These are phyloP conservation scores for Clonostachys rosea DNA, from an alignment of 2,329 filamentous ascomycete species.

Conservation along the genomic window DNA sequence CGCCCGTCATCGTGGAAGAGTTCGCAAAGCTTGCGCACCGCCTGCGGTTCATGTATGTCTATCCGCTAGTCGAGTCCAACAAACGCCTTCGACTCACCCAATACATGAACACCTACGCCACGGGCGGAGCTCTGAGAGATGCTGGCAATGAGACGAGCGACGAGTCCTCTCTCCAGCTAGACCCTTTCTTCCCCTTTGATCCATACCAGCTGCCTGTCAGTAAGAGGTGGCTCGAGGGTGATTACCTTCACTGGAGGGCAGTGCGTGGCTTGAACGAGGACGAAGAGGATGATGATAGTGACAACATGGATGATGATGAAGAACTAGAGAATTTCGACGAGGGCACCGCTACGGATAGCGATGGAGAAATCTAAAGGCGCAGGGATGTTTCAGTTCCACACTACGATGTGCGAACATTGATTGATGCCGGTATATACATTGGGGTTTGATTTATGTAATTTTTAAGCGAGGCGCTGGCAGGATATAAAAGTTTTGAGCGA, in stretches of 20 bases:
- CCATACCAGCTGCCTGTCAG: slow-evolving; percentile 88
- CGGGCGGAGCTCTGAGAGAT: slow-evolving; percentile 49
- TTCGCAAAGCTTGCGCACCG: slow-evolving; percentile 86
- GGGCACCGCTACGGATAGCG: slow-evolving; percentile 44
- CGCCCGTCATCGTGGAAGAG: slow-evolving; percentile 82
- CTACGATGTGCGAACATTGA: too few relatives aligned
- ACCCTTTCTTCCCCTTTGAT: slow-evolving; percentile 96
- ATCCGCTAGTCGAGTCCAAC: slow-evolving; percentile 83
- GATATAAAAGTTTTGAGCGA: too few relatives aligned
- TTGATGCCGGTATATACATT: too few relatives aligned
- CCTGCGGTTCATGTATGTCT: slow-evolving; percentile 85
- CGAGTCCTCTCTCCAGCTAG: slow-evolving; percentile 78
- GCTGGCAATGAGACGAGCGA: slow-evolving; percentile 39
- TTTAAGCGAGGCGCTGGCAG: too few relatives aligned
- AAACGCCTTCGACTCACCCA: slow-evolving; percentile 80
- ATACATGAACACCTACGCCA: slow-evolving; percentile 54
- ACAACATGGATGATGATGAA: slow-evolving; percentile 46
- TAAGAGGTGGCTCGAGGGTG: slow-evolving; percentile 79
- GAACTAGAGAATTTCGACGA: slow-evolving; percentile 41
- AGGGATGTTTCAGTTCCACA: slow-evolving; percentile 17
- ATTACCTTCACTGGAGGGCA: slow-evolving; percentile 78
- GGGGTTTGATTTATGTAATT: too few relatives aligned
- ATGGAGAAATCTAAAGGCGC: slow-evolving; percentile 24
- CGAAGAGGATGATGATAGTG: slow-evolving; percentile 48
- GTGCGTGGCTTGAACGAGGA: slow-evolving; percentile 65